Percentiles rank a stretch among this genome's conserved stretches.
Evolutionary conservation across 2,329 filamentous ascomycete species (phyloP).

Genomic region (Colletotrichum sp.): DNA sequence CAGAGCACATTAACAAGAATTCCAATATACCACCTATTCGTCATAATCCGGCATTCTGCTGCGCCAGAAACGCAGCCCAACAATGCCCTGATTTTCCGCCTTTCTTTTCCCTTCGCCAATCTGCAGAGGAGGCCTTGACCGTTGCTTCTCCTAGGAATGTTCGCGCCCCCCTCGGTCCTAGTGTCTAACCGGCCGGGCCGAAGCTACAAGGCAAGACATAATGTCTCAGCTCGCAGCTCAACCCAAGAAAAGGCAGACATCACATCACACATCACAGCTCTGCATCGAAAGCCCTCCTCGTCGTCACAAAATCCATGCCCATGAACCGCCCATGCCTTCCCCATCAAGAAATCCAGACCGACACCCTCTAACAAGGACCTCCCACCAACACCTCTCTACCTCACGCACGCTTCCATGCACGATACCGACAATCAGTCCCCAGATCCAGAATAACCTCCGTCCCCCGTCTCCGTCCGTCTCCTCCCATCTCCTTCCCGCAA

Average conservation of each 20-base stretch:
- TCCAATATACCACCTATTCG: neutral
- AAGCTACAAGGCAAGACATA: neutral
- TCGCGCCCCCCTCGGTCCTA: neutral
- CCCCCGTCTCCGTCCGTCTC: neutral
- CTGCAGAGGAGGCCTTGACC: neutral
- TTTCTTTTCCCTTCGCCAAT: neutral
- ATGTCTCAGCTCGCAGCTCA: neutral
- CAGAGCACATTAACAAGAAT: neutral
- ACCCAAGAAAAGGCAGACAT: neutral
- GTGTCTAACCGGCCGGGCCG: neutral
- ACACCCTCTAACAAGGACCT: neutral
- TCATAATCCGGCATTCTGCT: neutral
- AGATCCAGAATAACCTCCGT: conserved; percentile 16
- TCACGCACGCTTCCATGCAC: neutral
- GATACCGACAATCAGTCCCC: conserved; percentile 17
- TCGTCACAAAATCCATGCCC: neutral
- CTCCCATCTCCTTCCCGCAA: neutral
- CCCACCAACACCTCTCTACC: neutral
- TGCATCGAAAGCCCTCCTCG: neutral
- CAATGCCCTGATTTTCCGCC: neutral
- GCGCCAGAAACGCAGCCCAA: neutral
- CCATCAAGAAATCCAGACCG: neutral
- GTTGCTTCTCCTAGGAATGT: neutral
- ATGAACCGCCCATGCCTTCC: neutral
- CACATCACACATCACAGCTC: neutral